Base-by-base conservation (phyloP, 768 basidiomycete species). In the Tubosaeta sp. region DNA sequence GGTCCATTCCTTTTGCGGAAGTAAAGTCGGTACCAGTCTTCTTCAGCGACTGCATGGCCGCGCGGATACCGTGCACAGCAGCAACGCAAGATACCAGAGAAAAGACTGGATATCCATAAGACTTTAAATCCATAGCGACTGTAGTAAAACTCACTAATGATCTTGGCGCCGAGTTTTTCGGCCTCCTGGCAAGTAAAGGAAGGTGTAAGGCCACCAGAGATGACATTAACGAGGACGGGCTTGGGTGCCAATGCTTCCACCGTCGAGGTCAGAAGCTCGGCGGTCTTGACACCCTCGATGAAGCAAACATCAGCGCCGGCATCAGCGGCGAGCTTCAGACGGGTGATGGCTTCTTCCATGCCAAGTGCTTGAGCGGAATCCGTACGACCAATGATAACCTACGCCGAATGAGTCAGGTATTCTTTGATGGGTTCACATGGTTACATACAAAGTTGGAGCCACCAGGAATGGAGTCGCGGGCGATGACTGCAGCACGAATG, bases 221-320 rank as follows among this genome's bases (percentile, higher is more conserved):
- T 87, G 18, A 88, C 86, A 54, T 89, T 89, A 36, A 88, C 85
- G 29, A 89, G 83, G 32, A 87, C 86, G 1, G 87, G 87, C 57
- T 84, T 87, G 5, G 87, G 87, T 6, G 82, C 79, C 25, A 90
- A 68, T 3, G 82, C 84, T 21, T 76, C 75, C 41, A 90, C 82
- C 10, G 87, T 87, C 1, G 72, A 72, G 49, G 77, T 73, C 14
- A 88, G 74, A 21, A 85, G 77, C 40, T 85, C 81, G 41, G 81
- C 76, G 2, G 80, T 84, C 65, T 80, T 80, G 25, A 88, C 86
- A 36, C 87, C 87, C 64, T 89, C 87, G 31, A 88, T 87, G 68
- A 90, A 90, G 66, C 86, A 88, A 12, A 86, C 86, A 59, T 90
- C 87, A 0, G 87, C 87, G 27, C 87, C 87, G 10, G 78, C 83